Evolutionary conservation across 179 eudicot species (phyloP), one percentile per base, ranked within the genome.

Genomic region (Spergularia azorica): DNA sequence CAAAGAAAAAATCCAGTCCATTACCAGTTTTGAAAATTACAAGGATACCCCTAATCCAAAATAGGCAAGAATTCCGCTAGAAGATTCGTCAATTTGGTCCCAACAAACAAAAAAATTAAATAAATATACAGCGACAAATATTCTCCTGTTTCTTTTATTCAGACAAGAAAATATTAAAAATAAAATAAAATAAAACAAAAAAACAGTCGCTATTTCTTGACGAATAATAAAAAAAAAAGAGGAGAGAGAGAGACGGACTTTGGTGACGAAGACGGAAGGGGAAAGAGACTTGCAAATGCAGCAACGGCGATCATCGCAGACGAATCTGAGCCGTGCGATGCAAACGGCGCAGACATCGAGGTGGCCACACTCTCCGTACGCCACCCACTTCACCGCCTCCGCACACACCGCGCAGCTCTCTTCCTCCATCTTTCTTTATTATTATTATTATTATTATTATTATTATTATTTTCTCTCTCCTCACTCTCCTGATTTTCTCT

Each of bases 361-460:
- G 88, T 94, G 97, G n/a, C 97, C 97, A 70, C 98, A 92, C 0
- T 80, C 71, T 1, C 97, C 97, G 72, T 94, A 90, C 6, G 94
- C 96, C 3, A 87, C 96, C 97, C 97, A 92, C 77, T 88, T 89
- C 20, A 90, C 76, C 64, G 80, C 70, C 36, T 89, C 95, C 0
- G 97, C 97, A 80, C 98, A 94, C 72, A 94, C 98, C 2, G 89
- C 98, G 75, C 98, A 86, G 76, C 88, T 84, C 70, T 89, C 93
- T 54, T 92, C 97, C 87, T 86, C 90, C 67, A 70, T 77, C 48
- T 43, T 67, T 65, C 14, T 61, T 54, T 48, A 36, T 21, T 6
- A 1, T 26, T 26, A 26, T 26, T 26, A 26, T 26, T 26, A 26
- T 26, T 26, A 26, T 26, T 26, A 1, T 26, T 26, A 26, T 26